These are phyloP conservation scores for Magnaporthiopsis rhizophila DNA, from an alignment of 2,329 filamentous ascomycete species.

Conservation along the genomic window DNA sequence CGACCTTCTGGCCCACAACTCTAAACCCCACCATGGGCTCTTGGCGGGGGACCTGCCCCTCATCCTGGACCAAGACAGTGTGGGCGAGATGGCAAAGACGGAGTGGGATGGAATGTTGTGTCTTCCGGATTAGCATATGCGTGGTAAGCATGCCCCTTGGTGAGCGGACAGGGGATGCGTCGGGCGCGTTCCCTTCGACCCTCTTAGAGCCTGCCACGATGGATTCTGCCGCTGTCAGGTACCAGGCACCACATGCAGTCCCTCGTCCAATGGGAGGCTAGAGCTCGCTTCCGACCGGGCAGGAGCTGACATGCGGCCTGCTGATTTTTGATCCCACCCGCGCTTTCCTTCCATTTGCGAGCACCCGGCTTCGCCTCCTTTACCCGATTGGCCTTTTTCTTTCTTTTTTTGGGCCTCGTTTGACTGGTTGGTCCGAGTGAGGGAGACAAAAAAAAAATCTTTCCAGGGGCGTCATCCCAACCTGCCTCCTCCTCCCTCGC, in stretches of 20 bases:
- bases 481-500: not conserved
- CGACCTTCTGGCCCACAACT: not conserved
- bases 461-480: not conserved
- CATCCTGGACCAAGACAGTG: not conserved
- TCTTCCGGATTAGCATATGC: not conserved
- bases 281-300: not conserved
- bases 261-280: not conserved
- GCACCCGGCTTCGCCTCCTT: not conserved
- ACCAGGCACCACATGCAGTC: not conserved
- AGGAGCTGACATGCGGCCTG: not conserved
- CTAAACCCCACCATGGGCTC: not conserved
- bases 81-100: too few relatives aligned
- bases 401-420: slow-evolving; percentile 9
- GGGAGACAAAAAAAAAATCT: not conserved
- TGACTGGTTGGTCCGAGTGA: not conserved
- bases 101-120: not conserved
- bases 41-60: not conserved
- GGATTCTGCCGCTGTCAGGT: not conserved
- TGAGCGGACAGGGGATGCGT: not conserved
- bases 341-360: not conserved
- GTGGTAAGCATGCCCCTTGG: not conserved
- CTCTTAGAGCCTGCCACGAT: not conserved
- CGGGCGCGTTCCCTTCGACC: too few relatives aligned
- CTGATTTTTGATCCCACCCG: not conserved
- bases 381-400: slow-evolving; percentile 11